Evolutionary conservation across 1,284 basidiomycete genomes (phyloP).

Genomic region (Trichosporon asahii): DNA sequence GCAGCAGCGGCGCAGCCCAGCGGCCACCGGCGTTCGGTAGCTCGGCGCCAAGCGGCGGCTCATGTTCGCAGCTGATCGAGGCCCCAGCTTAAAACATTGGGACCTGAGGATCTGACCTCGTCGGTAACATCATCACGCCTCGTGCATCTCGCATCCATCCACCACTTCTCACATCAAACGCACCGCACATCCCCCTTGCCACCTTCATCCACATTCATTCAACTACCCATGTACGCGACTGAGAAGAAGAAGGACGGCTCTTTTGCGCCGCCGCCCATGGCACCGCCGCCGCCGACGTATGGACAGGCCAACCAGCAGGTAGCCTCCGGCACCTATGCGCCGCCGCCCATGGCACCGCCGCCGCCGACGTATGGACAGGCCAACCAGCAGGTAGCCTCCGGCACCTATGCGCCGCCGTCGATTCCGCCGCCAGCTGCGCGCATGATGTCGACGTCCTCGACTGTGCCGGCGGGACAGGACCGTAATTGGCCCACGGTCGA

Average conservation of each 20-base stretch:
- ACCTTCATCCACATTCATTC: not conserved
- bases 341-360: not conserved
- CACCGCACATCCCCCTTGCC: not conserved
- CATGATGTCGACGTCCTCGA: not conserved
- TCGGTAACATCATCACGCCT: not conserved
- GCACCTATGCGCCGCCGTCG: not conserved
- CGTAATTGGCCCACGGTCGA: conserved; percentile 2
- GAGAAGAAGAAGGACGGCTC: conserved; percentile 6
- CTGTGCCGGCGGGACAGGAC: not conserved
- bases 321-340: not conserved
- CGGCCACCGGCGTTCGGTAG: too few relatives aligned
- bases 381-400: not conserved
- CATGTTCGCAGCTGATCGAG: not conserved
- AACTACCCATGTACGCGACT: not conserved
- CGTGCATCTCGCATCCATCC: not conserved
- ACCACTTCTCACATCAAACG: not conserved
- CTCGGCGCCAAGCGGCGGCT: not conserved
- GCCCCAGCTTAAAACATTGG: not conserved
- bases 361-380: not conserved
- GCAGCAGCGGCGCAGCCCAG: too few relatives aligned
- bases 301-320: not conserved
- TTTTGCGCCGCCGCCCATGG: not conserved
- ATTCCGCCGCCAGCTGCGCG: not conserved
- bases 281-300: not conserved
- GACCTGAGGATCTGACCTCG: too few relatives aligned